phyloP scores from a whole-genome alignment of 768 basidiomycete genomes.

The Phylloporus sp. region DNA sequence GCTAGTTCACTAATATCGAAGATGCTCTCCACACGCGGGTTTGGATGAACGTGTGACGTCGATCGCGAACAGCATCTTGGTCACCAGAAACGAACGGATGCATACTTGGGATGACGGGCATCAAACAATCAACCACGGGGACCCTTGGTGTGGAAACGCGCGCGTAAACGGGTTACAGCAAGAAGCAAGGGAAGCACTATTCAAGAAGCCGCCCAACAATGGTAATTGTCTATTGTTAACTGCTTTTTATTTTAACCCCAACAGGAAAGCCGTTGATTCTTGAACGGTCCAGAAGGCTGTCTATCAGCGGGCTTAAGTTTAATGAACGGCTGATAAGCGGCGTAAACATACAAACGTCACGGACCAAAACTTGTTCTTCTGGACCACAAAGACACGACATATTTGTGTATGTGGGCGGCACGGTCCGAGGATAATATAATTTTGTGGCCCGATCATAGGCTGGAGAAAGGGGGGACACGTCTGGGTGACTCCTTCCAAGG shows the following conservation, averaged over 20 bases:
- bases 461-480: not conserved
- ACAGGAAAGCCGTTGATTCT: not conserved
- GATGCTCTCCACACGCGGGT: not conserved
- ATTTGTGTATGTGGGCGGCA: constrained; percentile 3
- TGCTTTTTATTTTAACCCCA: not conserved
- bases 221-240: not conserved
- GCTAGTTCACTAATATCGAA: constrained; percentile 3
- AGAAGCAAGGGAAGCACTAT: not conserved
- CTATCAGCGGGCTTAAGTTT: not conserved
- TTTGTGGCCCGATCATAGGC: not conserved
- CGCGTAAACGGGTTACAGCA: not conserved
- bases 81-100: not conserved
- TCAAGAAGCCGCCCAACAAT: not conserved
- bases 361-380: not conserved
- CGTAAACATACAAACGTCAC: not conserved
- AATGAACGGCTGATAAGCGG: not conserved
- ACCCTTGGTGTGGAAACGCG: not conserved
- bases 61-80: not conserved
- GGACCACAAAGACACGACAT: too few species aligned
- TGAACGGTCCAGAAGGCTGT: not conserved
- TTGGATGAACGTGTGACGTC: too few species aligned
- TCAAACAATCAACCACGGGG: not conserved
- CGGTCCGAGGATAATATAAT: not conserved
- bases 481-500: constrained; percentile 2
- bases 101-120: not conserved